Evolutionary conservation across 1,284 basidiomycete species (phyloP), one percentile per base, ranked within the genome.

Genomic region (Ganoderma meredithae): DNA sequence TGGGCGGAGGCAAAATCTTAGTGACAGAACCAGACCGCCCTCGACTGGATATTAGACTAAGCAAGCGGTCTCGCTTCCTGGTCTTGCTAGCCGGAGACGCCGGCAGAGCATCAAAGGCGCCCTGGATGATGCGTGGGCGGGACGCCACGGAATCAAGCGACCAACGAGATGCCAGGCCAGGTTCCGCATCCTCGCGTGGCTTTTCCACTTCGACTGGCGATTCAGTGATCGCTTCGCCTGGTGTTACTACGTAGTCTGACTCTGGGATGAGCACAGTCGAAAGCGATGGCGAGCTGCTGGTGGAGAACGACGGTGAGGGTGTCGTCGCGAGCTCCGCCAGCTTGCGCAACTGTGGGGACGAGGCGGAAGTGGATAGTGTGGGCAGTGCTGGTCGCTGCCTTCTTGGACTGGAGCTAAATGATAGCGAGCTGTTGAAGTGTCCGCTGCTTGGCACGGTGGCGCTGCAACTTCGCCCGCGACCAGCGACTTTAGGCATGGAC

Each of bases 31-130:
- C 74, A 13, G 78, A 71, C 31, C 77, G 76, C 25, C 69, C 68
- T 22, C 78, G 75, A 33, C 65, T 63, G 66, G 76, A 75, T 70
- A 79, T 78, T 71, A 79, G 76, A 69, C 77, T 78, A 33, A 79
- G 69, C 43, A 79, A 71, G 44, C 78, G 74, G 66, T 77, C 76
- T 65, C 78, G 75, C 69, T 73, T 76, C 53, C 70, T 72, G 6
- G 69, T 63, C 64, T 75, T 75, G 62, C 66, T 70, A 63, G 74
- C 71, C 60, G 72, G 65, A 17, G 73, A 68, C 55, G 74, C 66
- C 62, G 73, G 67, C 60, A 65, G 60, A 65, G 66, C 65, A 66
- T 68, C 65, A 60, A 63, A 62, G 61, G 66, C 65, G 63, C 60
- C 63, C 61, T 69, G 66, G 33, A 55, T 64, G 70, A 73, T 71